Evolutionary conservation across 1,139 yeast genomes (phyloP).

Genomic region (Kodamaea suecica): DNA sequence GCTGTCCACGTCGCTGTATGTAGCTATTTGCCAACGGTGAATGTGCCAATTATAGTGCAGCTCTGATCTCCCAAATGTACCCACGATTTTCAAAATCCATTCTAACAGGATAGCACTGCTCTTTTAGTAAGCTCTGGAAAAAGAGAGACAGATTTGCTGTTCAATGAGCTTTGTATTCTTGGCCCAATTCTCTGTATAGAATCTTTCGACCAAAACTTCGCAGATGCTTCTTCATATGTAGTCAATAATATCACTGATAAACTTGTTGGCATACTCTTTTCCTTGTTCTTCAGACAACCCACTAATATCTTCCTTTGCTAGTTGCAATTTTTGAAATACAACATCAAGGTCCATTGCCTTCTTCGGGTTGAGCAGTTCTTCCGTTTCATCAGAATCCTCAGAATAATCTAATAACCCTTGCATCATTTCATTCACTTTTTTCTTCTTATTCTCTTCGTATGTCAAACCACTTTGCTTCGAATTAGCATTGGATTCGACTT

Average conservation of each 20-base stretch:
- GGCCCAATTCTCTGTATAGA: too few relatives aligned
- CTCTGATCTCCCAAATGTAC: too few relatives aligned
- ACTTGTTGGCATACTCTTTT: conserved; percentile 29
- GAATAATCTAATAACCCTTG: conserved; percentile 22
- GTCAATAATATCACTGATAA: conserved; percentile 38
- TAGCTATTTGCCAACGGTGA: too few relatives aligned
- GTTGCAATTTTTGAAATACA: conserved; percentile 27
- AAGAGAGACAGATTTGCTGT: too few relatives aligned
- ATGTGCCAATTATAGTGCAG: too few relatives aligned
- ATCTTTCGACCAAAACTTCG: background rate
- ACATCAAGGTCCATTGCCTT: conserved; percentile 23
- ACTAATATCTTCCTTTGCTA: conserved; percentile 30
- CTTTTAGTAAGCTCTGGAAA: too few relatives aligned
- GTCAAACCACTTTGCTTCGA: background rate
- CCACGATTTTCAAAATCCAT: too few relatives aligned
- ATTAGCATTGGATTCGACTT: background rate
- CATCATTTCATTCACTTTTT: conserved; percentile 28
- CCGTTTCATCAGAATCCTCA: conserved; percentile 10
- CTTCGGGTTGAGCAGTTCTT: conserved; percentile 2
- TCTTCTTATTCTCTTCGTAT: conserved; percentile 20
- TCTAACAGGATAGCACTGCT: too few relatives aligned
- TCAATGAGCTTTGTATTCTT: too few relatives aligned
- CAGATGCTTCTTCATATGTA: conserved; percentile 22
- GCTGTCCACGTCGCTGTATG: too few relatives aligned
- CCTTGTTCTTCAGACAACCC: conserved; percentile 24